phyloP scores from a whole-genome alignment of 1,284 basidiomycete species.

The Sanguinoderma infundibulare region DNA sequence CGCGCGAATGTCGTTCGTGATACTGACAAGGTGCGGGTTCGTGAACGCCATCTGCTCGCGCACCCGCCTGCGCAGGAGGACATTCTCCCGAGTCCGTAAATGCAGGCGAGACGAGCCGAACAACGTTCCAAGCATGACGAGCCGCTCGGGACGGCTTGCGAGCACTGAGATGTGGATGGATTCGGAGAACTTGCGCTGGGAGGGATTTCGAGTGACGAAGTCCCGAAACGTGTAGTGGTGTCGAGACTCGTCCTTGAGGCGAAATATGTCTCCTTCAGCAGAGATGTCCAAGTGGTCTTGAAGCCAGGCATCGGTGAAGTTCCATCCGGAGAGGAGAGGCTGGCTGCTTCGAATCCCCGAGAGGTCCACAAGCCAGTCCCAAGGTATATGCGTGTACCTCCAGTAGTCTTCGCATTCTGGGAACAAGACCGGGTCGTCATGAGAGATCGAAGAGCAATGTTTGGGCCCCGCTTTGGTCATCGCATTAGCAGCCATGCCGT shows the following conservation, averaged over 20 bases:
- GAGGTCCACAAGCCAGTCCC: slow-evolving; percentile 71
- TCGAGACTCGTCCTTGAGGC: slow-evolving; percentile 54
- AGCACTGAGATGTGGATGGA: slow-evolving; percentile 50
- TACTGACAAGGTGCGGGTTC: slow-evolving; percentile 48
- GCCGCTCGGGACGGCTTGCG: slow-evolving; percentile 41
- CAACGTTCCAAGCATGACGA: slow-evolving; percentile 68
- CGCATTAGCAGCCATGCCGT: slow-evolving; percentile 49
- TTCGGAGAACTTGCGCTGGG: slow-evolving; percentile 42
- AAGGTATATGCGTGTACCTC: slow-evolving; percentile 65
- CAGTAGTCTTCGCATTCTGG: slow-evolving; percentile 63
- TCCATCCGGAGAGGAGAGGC: slow-evolving; percentile 48
- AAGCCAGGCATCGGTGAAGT: slow-evolving; percentile 55
- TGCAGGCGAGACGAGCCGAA: slow-evolving; percentile 71
- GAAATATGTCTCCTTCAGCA: slow-evolving; percentile 44
- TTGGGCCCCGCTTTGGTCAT: slow-evolving; percentile 55
- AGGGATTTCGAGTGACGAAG: slow-evolving; percentile 32
- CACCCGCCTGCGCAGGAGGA: slow-evolving; percentile 46
- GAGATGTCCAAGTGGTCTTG: slow-evolving; percentile 41
- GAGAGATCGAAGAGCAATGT: slow-evolving; percentile 50
- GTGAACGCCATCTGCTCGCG: slow-evolving; percentile 57
- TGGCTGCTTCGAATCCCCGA: slow-evolving; percentile 41
- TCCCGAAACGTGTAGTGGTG: slow-evolving; percentile 76
- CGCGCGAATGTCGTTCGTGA: slow-evolving; percentile 45
- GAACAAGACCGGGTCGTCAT: slow-evolving; percentile 37
- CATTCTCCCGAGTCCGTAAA: slow-evolving; percentile 45